Evolutionary conservation across 2,329 filamentous ascomycete species (phyloP), one percentile per base, ranked within the genome.

Genomic region (Penicillium digitatum): DNA sequence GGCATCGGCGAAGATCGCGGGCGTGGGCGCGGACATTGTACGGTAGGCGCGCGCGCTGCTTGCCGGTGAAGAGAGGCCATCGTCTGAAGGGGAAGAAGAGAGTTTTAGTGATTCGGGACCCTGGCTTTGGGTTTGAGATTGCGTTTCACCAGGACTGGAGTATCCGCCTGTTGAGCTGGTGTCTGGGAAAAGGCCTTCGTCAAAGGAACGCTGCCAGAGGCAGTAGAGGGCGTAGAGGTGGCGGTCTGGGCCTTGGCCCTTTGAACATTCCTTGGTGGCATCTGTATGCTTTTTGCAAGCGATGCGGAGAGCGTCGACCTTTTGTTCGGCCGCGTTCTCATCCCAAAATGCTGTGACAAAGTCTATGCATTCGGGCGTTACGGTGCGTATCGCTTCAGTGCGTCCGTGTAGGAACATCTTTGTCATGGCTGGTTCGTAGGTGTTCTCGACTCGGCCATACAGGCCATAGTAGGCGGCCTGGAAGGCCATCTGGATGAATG

Each of bases 401-500:
- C 94, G 88, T 11, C 94, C 94, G 70, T 97, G 94, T 57, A 95
- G 84, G 75, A 85, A 99, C 56, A 88, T 79, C 73, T 99, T 99
- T 48, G 94, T 99, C 94, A 99, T 97, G 39, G 94, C 93, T 8
- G 94, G 94, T 74, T 99, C 94, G 71, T 99, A 99, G 0, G 92
- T 94, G 69, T 90, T 95, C 73, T 97, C 94, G 1, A 96, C 85
- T 5, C 90, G 86, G 3, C 94, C 94, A 66, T 97, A 99, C 8
- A 99, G 81, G 2, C 94, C 94, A 68, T 96, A 99, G 78, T 99
- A 97, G 1, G 94, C 93, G 5, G 93, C 93, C 73, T 99, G 94
- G 77, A 96, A 96, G 0, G 94, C 94, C 93, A 99, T 97, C 73
- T 99, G 94, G 20, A 99, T 89, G 70, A 96, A 99, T 0, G 94